These are phyloP conservation scores for Ophiostoma novo-ulmi DNA, from an alignment of 2,329 filamentous ascomycete genomes.

Conservation along the genomic window DNA sequence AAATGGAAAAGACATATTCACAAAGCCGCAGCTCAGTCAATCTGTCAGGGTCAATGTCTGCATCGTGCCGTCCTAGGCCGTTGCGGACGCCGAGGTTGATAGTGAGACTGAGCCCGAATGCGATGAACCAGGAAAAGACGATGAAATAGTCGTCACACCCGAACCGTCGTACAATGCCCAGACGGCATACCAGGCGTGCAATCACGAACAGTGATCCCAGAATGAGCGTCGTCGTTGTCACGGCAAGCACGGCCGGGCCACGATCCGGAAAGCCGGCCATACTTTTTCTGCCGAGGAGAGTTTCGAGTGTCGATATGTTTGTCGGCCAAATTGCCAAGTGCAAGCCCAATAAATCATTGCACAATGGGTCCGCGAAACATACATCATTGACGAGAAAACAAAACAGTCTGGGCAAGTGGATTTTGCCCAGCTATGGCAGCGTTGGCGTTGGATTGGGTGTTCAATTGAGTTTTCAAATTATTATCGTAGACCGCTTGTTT, in stretches of 20 bases:
- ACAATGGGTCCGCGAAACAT: neutral
- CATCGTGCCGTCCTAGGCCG: slow-evolving; percentile 65
- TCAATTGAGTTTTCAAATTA: neutral
- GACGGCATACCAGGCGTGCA: slow-evolving; percentile 66
- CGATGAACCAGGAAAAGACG: slow-evolving; percentile 68
- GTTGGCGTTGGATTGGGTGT: neutral
- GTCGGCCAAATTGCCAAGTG: neutral
- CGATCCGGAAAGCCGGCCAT: slow-evolving; percentile 37
- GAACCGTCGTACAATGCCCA: slow-evolving; percentile 65
- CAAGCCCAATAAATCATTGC: slow-evolving; percentile 1
- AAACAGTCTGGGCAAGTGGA: neutral
- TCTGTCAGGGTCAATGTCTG: slow-evolving; percentile 50
- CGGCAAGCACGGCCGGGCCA: slow-evolving; percentile 60
- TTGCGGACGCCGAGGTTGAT: slow-evolving; percentile 59
- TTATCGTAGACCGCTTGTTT: slow-evolving; percentile 4
- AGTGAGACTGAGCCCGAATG: slow-evolving; percentile 61
- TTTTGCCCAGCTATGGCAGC: slow-evolving; percentile 2
- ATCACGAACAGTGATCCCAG: slow-evolving; percentile 70
- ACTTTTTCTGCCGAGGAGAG: neutral
- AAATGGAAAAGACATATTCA: slow-evolving; percentile 60
- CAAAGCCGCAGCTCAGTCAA: slow-evolving; percentile 49
- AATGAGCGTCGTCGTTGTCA: slow-evolving; percentile 63
- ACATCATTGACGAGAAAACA: neutral
- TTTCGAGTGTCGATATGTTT: neutral
- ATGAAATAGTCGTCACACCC: slow-evolving; percentile 79